Conservation (phyloP, 768 basidiomycete species). For the Gelatoporia subvermispora region DNA sequence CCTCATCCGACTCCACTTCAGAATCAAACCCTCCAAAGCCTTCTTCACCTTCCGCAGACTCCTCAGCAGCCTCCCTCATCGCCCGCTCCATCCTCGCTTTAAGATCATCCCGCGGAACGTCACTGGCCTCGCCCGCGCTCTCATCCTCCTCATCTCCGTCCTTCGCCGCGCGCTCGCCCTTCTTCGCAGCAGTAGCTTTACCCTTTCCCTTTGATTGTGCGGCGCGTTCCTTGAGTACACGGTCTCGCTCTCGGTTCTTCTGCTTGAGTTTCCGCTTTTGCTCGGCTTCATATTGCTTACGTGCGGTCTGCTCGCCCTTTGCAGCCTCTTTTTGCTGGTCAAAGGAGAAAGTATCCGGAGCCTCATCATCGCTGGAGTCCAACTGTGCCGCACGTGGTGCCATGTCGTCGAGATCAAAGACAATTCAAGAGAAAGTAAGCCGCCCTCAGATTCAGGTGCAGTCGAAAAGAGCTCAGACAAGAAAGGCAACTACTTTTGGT, state of each 20-base stretch:
- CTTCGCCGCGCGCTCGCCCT: constrained; percentile 6
- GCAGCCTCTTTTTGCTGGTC: constrained; percentile 39
- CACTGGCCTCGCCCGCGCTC: constrained; percentile 12
- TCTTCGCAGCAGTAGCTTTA: neutral
- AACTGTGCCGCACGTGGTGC: neutral
- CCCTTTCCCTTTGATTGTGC: constrained; percentile 12
- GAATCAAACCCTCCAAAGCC: constrained; percentile 3
- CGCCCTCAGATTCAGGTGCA: neutral
- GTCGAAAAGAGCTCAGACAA: neutral
- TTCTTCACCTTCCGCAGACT: neutral
- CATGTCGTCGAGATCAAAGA: neutral
- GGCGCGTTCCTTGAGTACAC: constrained; percentile 45
- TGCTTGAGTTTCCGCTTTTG: constrained; percentile 39
- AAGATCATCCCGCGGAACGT: constrained; percentile 13
- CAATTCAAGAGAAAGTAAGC: neutral
- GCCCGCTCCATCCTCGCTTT: constrained; percentile 35
- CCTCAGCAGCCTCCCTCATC: constrained; percentile 36
- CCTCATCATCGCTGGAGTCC: constrained; percentile 34
- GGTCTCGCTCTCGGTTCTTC: constrained; percentile 44
- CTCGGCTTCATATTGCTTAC: constrained; percentile 31
- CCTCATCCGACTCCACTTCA: constrained; percentile 12
- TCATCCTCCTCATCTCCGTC: constrained; percentile 14
- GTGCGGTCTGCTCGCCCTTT: constrained; percentile 31
- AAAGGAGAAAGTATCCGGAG: constrained; percentile 48
- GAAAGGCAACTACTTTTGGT: neutral